Evolutionary conservation across 1,284 basidiomycete genomes (phyloP).

Genomic region (Laetiporus sulphureus): DNA sequence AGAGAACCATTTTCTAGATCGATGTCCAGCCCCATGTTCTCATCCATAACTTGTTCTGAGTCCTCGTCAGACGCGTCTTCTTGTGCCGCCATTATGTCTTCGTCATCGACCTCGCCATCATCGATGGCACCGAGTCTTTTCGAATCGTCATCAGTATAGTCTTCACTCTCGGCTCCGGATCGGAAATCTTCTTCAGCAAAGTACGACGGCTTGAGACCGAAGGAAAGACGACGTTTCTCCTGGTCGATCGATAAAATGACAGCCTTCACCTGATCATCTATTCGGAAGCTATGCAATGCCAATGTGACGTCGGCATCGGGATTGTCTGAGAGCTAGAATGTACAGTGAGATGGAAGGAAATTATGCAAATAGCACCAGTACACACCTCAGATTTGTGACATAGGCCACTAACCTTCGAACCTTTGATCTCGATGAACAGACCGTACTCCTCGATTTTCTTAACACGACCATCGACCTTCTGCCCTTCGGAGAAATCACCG

Average conservation of each 20-base stretch:
- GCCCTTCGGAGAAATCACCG: constrained; percentile 62
- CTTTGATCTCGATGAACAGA: constrained; percentile 85
- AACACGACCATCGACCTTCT: constrained; percentile 70
- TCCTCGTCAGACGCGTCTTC: constrained; percentile 6
- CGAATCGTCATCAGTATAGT: constrained; percentile 18
- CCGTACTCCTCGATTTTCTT: constrained; percentile 86
- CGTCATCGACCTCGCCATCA: constrained; percentile 22
- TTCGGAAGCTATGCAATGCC: constrained; percentile 78
- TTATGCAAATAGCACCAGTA: constrained; percentile 5
- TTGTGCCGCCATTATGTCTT: constrained; percentile 29
- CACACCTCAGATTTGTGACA: constrained; percentile 90
- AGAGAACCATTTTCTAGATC: constrained; percentile 13
- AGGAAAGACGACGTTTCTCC: constrained; percentile 75
- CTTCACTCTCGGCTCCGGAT: constrained; percentile 24
- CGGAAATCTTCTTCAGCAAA: constrained; percentile 58
- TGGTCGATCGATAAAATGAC: constrained; percentile 67
- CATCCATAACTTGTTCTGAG: constrained; percentile 7
- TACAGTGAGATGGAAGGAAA: not conserved
- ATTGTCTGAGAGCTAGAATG: constrained; percentile 73
- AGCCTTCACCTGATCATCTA: constrained; percentile 85
- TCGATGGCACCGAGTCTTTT: constrained; percentile 7
- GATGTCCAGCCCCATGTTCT: constrained; percentile 31
- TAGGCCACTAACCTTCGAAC: constrained; percentile 79
- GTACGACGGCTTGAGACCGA: constrained; percentile 88
- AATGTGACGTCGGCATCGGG: constrained; percentile 70